A percentile compares a stretch with the other conserved stretches of the same genome.
These are phyloP conservation scores for Pichia sp. DNA, from an alignment of 1,139 yeast species.

Conservation along the genomic window DNA sequence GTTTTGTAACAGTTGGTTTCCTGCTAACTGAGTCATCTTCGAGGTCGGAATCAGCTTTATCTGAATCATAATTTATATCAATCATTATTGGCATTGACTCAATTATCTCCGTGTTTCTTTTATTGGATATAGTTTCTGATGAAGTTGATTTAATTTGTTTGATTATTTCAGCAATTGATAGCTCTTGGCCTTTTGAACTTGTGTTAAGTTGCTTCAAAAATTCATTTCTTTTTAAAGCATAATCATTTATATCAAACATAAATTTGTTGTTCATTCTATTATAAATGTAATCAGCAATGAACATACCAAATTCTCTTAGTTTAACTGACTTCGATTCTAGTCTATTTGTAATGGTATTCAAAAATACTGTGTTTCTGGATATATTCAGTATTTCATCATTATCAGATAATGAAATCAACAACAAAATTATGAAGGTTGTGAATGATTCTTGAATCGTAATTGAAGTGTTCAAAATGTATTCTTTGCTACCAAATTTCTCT, in stretches of 20 bases:
- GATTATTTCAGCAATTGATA: slow-evolving; percentile 1
- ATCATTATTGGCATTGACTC: slow-evolving; percentile 8
- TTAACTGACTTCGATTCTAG: slow-evolving; percentile 24
- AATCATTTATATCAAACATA: slow-evolving; percentile 23
- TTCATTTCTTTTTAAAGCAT: slow-evolving; percentile 7
- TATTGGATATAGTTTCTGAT: background rate
- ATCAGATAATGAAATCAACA: slow-evolving; percentile 8
- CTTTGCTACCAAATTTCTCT: slow-evolving; percentile 11
- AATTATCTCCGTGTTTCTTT: background rate
- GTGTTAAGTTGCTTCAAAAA: slow-evolving; percentile 10
- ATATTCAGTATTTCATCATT: slow-evolving; percentile 11
- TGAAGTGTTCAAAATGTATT: slow-evolving; percentile 9
- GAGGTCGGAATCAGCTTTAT: slow-evolving; percentile 45
- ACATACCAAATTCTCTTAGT: slow-evolving; percentile 27
- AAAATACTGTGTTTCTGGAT: slow-evolving; percentile 19
- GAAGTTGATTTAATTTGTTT: background rate
- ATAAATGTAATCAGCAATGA: slow-evolving; percentile 26
- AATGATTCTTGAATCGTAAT: slow-evolving; percentile 4
- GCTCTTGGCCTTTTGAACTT: background rate
- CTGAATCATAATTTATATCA: slow-evolving; percentile 24
- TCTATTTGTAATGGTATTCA: slow-evolving; percentile 25
- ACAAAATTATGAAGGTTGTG: slow-evolving; percentile 17
- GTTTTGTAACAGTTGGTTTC: slow-evolving; percentile 37
- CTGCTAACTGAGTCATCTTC: slow-evolving; percentile 38
- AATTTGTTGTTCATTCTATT: slow-evolving; percentile 16